Evolutionary conservation across 2,329 filamentous ascomycete genomes (phyloP).

Genomic region (Colletotrichum spaethianum): DNA sequence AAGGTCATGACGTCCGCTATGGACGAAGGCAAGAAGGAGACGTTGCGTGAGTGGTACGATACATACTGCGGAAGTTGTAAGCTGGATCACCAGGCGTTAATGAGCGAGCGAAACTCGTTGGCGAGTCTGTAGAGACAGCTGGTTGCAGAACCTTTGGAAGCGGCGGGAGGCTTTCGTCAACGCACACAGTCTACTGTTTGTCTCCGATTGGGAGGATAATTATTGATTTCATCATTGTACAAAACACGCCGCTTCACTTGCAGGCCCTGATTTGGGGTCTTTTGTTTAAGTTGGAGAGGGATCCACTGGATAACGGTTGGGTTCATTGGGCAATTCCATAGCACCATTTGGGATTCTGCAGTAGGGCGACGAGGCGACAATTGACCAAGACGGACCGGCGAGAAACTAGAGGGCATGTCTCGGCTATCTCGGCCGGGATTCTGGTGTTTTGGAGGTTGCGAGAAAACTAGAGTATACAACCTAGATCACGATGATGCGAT

Average conservation of each 20-base stretch:
- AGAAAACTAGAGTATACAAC: background rate
- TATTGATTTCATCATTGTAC: background rate
- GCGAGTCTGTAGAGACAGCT: slow-evolving; percentile 23
- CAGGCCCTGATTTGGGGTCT: background rate
- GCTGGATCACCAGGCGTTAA: slow-evolving; percentile 56
- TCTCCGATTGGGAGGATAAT: slow-evolving; percentile 8
- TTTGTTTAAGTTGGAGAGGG: too few species aligned
- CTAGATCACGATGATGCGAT: slow-evolving; percentile 26
- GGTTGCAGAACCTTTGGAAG: background rate
- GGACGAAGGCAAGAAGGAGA: slow-evolving; percentile 50
- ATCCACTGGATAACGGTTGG: background rate
- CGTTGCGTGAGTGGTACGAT: slow-evolving; percentile 64
- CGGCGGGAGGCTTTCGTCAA: background rate
- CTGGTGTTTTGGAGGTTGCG: background rate
- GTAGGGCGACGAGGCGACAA: background rate
- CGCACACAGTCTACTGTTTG: slow-evolving; percentile 26
- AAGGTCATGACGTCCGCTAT: slow-evolving; percentile 44
- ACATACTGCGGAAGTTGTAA: slow-evolving; percentile 71
- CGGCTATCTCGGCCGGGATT: slow-evolving; percentile 8
- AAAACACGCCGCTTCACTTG: background rate
- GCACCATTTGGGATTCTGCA: too few species aligned
- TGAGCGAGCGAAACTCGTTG: slow-evolving; percentile 42
- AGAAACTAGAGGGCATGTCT: background rate
- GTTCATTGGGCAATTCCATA: background rate
- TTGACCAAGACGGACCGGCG: background rate